These are phyloP conservation scores for Naematelia aurantialba DNA, from an alignment of 768 basidiomycete species.

Conservation along the genomic window DNA sequence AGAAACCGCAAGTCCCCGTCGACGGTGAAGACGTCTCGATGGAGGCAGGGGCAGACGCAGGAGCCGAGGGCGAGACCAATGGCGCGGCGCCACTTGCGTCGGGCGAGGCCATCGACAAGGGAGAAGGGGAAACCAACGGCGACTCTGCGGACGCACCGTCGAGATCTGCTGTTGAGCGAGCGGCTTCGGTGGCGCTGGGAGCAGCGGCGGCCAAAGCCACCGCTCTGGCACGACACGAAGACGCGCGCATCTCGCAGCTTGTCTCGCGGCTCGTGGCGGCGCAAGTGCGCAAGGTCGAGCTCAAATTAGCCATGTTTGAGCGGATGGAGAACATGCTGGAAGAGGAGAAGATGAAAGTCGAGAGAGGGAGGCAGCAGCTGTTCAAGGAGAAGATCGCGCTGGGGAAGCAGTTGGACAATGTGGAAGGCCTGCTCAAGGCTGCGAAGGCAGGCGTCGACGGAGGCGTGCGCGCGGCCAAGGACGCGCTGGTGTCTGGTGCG, in stretches of 20 bases:
- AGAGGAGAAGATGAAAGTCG: constrained; percentile 78
- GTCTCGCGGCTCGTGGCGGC: constrained; percentile 72
- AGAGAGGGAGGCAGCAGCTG: constrained; percentile 73
- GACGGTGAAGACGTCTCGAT: constrained; percentile 23
- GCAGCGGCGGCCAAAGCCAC: constrained; percentile 83
- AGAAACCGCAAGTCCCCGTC: constrained; percentile 10
- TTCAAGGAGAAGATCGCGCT: constrained; percentile 64
- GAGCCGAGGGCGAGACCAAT: constrained; percentile 51
- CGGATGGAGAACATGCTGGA: constrained; percentile 91
- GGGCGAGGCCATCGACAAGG: constrained; percentile 8
- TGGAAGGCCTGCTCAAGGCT: constrained; percentile 39
- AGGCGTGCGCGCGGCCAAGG: background rate
- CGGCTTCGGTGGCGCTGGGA: constrained; percentile 79
- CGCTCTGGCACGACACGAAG: constrained; percentile 75
- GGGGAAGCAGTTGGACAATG: constrained; percentile 39
- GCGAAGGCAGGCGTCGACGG: constrained; percentile 17
- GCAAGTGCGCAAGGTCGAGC: constrained; percentile 73
- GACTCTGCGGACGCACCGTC: constrained; percentile 17
- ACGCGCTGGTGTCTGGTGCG: background rate
- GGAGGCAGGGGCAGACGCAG: constrained; percentile 52
- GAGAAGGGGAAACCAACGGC: constrained; percentile 8
- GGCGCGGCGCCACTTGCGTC: constrained; percentile 1
- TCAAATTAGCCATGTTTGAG: constrained; percentile 93
- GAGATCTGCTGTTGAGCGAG: constrained; percentile 72
- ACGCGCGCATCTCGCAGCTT: constrained; percentile 71